Base-by-base conservation (phyloP, 805 yeast genomes). In the Starmerella davenportii region DNA sequence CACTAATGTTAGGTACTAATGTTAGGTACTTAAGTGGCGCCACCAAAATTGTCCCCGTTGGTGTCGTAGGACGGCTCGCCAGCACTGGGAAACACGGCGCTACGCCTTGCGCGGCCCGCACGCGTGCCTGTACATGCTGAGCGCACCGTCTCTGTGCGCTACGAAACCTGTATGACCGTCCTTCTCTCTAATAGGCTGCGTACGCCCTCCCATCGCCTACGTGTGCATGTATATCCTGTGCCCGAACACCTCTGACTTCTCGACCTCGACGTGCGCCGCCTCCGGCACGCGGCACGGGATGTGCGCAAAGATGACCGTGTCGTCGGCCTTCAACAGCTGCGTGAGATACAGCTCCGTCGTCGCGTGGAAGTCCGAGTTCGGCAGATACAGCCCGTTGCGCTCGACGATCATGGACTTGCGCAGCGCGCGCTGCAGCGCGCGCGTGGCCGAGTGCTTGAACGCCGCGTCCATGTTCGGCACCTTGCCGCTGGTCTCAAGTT, bases 341-440 rank as follows among this genome's bases (percentile, higher is more conserved):
- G 53, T 46, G 25, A 58, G 42, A 9, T 56, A 49, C 34, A 51
- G 42, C 39, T 56, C 60, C 1, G 55, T 47, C 8, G 56, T 53
- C 20, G 57, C 54, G 43, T 52, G 61, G 45, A 46, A 54, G 32
- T 48, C 52, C 9, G 48, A 40, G 42, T 58, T 58, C 25, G 54
- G 52, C 27, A 38, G 45, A 41, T 54, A 58, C 32, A 47, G 45
- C 15, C 51, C 51, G 29, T 53, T 57, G 5, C 47, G 46, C 38
- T 53, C 53, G 21, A 50, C 33, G 21, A 59, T 49, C 17, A 59
- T 44, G 34, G 61, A 61, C 36, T 56, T 49, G 21, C 62, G 45
- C 16, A 58, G 49, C 5, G 56, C 59, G 2, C 62, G 45, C 39
- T 58, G 62, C 33, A 58, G 41, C n/a, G 62, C 62, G 30, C 61